Conservation (phyloP, 306 rosid species). For the Casuarina glauca region DNA sequence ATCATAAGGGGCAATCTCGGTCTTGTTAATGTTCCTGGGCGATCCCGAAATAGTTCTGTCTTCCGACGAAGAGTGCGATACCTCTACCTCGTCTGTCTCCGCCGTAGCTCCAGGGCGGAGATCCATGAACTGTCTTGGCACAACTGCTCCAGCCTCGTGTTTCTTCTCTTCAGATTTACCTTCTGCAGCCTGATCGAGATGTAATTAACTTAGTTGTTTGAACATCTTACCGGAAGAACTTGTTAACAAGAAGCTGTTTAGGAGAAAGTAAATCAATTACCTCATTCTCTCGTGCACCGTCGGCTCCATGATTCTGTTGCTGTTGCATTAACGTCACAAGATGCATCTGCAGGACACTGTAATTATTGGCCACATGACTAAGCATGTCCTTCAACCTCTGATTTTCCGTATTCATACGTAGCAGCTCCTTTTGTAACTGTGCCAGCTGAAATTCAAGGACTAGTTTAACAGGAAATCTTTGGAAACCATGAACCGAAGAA, state of each 20-base stretch:
- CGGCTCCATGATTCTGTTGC: constrained; percentile 45
- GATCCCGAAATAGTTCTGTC: constrained; percentile 74
- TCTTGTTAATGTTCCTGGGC: constrained; percentile 43
- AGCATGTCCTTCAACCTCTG: constrained; percentile 80
- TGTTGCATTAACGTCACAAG: constrained; percentile 61
- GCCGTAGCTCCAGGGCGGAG: constrained; percentile 51
- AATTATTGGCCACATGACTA: constrained; percentile 64
- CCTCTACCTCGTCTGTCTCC: constrained; percentile 40
- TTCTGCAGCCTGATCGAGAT: constrained; percentile 40
- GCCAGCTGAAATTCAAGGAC: constrained; percentile 48
- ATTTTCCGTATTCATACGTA: constrained; percentile 75
- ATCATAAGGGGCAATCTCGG: constrained; percentile 24
- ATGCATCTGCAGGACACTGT: constrained; percentile 78
- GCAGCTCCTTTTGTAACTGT: constrained; percentile 68
- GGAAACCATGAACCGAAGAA: not conserved
- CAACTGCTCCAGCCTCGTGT: constrained; percentile 37
- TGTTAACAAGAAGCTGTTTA: not conserved
- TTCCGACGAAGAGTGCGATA: constrained; percentile 68
- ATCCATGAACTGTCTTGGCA: constrained; percentile 66
- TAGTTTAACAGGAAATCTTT: not conserved
- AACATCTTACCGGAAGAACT: not conserved
- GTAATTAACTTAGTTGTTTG: not conserved
- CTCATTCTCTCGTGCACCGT: constrained; percentile 34
- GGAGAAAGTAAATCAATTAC: constrained; percentile 18
- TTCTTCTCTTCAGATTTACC: constrained; percentile 45